phyloP scores from a whole-genome alignment of 208 protist species.

The Crithidia brevicula region DNA sequence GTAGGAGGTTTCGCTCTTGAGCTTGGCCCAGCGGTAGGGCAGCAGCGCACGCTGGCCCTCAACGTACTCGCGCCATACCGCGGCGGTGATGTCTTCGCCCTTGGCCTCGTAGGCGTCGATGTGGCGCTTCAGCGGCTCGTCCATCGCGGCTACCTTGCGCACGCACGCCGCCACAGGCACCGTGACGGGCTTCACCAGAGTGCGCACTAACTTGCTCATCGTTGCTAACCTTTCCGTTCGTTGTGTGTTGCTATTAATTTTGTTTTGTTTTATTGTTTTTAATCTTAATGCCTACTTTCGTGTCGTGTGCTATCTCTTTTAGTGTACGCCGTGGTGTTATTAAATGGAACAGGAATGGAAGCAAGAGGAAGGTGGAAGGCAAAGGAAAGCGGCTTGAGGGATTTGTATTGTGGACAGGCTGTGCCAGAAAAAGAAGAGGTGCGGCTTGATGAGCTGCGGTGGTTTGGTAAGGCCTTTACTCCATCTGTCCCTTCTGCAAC shows the following conservation, averaged over 20 bases:
- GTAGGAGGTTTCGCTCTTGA: conserved; percentile 43
- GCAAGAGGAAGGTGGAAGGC: no score
- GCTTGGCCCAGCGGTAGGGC: conserved; percentile 55
- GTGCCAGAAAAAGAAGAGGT: no score
- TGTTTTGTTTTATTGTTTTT: conserved; percentile 12
- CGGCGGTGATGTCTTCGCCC: conserved; percentile 67
- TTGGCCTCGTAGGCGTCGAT: conserved; percentile 59
- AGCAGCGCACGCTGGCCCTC: conserved; percentile 59
- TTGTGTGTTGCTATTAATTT: no score
- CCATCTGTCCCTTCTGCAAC: no score
- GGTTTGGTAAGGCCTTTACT: no score
- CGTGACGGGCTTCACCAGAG: conserved; percentile 54
- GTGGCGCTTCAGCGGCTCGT: conserved; percentile 76
- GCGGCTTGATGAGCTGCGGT: no score
- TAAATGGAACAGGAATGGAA: no score
- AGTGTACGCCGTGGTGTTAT: no score
- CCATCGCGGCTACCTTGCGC: conserved; percentile 51
- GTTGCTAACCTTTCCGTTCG: conserved; percentile 10
- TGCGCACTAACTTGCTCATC: conserved; percentile 43
- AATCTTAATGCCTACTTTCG: not conserved
- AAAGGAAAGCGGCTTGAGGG: no score
- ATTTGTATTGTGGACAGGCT: no score
- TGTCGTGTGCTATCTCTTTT: no score
- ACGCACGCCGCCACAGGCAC: conserved; percentile 50
- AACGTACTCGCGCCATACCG: conserved; percentile 78